phyloP scores from a whole-genome alignment of 2,329 filamentous ascomycete species.

The Sclerotinia nivalis region DNA sequence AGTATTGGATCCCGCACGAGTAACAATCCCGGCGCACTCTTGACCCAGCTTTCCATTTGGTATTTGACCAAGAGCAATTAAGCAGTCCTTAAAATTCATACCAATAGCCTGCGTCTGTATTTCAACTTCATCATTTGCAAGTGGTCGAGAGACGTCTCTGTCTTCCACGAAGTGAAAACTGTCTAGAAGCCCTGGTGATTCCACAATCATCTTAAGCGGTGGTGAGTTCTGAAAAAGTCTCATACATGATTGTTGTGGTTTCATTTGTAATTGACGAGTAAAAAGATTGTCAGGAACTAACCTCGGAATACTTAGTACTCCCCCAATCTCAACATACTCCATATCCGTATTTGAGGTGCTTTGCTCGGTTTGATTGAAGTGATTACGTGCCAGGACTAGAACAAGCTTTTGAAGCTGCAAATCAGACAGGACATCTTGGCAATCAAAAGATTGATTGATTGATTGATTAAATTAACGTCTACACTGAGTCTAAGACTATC shows the following conservation, averaged over 20 bases:
- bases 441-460: no score
- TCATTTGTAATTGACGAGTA: neutral
- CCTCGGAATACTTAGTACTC: neutral
- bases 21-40: conserved; percentile 28
- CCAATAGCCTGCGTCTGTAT: conserved; percentile 42
- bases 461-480: no score
- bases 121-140: conserved; percentile 40
- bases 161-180: conserved; percentile 28
- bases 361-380: neutral
- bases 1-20: conserved; percentile 21
- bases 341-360: neutral
- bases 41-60: conserved; percentile 21
- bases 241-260: neutral
- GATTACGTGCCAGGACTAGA: neutral
- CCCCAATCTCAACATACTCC: neutral
- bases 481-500: no score
- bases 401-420: neutral
- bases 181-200: conserved; percentile 26
- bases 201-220: conserved; percentile 18
- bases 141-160: conserved; percentile 23
- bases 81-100: conserved; percentile 50
- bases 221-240: neutral
- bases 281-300: neutral
- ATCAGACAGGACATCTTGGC: neutral
- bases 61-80: conserved; percentile 38